Percentiles rank a stretch among this genome's conserved stretches.
These are phyloP conservation scores for Arthrobotrys sinensis DNA, from an alignment of 2,329 filamentous ascomycete species.

Conservation along the genomic window DNA sequence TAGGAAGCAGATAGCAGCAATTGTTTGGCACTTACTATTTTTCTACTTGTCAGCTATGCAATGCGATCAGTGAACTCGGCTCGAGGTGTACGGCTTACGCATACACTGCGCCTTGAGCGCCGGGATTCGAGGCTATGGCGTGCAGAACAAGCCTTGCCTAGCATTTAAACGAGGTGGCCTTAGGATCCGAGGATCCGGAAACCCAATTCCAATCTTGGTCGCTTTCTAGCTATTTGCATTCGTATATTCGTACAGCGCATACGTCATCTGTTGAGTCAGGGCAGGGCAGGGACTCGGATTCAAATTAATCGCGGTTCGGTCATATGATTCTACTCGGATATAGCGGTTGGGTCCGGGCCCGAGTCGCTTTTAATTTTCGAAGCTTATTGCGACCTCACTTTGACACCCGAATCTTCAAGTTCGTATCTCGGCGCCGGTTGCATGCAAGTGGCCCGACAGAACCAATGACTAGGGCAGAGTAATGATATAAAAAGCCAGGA, in stretches of 20 bases:
- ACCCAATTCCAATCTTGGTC: neutral
- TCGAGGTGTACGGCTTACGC: too few relatives aligned
- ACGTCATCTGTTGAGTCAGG: slow-evolving; percentile 22
- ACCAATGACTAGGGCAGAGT: too few relatives aligned
- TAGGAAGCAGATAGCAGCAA: too few relatives aligned
- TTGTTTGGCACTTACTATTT: too few relatives aligned
- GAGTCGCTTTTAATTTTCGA: neutral
- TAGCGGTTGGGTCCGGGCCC: slow-evolving; percentile 8
- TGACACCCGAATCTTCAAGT: neutral
- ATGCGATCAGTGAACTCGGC: too few relatives aligned
- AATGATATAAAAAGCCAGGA: too few relatives aligned
- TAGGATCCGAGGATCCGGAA: neutral
- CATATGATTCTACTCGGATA: neutral
- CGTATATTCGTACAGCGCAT: slow-evolving; percentile 19
- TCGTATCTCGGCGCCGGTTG: neutral
- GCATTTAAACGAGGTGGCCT: slow-evolving; percentile 20
- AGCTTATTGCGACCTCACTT: neutral
- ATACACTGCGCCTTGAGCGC: neutral
- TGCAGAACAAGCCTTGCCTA: slow-evolving; percentile 35
- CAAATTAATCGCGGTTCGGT: slow-evolving; percentile 2
- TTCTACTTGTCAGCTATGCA: too few relatives aligned
- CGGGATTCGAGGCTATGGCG: neutral
- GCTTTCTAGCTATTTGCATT: neutral
- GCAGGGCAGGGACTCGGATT: neutral
- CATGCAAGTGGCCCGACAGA: neutral